A percentile compares a stretch with the other conserved stretches of the same genome.
phyloP scores from a whole-genome alignment of 805 yeast species.

The Candida ipomoeae region DNA sequence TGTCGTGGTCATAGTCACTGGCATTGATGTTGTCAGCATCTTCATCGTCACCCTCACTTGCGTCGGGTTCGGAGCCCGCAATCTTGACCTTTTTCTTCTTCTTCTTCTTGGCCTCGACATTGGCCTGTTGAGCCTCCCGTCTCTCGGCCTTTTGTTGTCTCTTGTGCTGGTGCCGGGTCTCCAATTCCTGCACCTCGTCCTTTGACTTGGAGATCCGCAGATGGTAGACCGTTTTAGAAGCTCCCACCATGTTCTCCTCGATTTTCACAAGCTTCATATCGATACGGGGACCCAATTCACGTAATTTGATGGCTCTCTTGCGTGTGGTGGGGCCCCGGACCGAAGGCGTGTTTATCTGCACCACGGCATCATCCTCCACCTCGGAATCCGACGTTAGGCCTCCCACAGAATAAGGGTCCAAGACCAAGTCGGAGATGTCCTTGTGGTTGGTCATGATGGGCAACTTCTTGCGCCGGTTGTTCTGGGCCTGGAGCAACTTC shows the following conservation, averaged over 20 bases:
- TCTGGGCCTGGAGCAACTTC: conserved; percentile 60
- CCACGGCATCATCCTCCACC: conserved; percentile 85
- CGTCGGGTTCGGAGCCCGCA: neutral
- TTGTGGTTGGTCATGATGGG: conserved; percentile 65
- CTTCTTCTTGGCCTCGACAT: conserved; percentile 70
- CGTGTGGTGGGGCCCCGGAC: conserved; percentile 25
- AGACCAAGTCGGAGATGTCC: conserved; percentile 78
- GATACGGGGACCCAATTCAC: conserved; percentile 91
- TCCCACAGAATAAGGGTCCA: conserved; percentile 79
- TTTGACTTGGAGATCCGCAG: conserved; percentile 60
- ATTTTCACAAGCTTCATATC: conserved; percentile 73
- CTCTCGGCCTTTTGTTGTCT: conserved; percentile 64
- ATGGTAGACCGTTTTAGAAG: conserved; percentile 86
- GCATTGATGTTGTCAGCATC: conserved; percentile 18
- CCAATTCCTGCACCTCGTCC: conserved; percentile 57
- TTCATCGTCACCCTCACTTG: neutral
- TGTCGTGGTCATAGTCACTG: conserved; percentile 45
- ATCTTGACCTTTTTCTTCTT: conserved; percentile 63
- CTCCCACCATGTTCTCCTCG: conserved; percentile 81
- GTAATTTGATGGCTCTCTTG: conserved; percentile 85
- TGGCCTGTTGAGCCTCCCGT: conserved; percentile 72
- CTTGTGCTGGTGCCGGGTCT: conserved; percentile 60
- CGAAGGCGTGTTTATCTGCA: conserved; percentile 43
- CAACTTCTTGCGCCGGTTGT: conserved; percentile 53
- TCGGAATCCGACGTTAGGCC: conserved; percentile 89